These are phyloP conservation scores for Akebia trifoliata DNA, from an alignment of 164 flowering plant genomes.

Conservation along the genomic window DNA sequence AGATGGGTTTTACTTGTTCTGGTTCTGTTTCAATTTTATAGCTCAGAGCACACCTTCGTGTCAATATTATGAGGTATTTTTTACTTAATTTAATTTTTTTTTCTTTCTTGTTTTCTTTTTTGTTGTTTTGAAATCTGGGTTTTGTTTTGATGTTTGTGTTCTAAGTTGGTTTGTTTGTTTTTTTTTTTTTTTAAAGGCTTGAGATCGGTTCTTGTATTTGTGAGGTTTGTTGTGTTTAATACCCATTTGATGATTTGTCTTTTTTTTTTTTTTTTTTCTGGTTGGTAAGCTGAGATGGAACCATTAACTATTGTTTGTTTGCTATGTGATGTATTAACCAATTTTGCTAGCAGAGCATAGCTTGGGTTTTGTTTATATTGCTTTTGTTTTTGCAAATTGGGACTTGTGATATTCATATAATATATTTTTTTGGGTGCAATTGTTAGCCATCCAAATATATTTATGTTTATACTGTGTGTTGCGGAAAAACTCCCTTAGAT, in stretches of 20 bases:
- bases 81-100: constrained; percentile 3
- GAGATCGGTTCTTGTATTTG: not conserved
- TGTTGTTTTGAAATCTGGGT: not conserved
- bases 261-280: not conserved
- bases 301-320: too few species aligned
- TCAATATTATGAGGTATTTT: constrained; percentile 82
- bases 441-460: not conserved
- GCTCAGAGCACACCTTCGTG: constrained; percentile 89
- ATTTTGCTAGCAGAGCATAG: not conserved
- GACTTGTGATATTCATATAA: not conserved
- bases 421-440: not conserved
- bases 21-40: constrained; percentile 13
- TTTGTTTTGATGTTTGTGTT: too few species aligned
- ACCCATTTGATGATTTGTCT: not conserved
- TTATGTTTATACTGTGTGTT: too few species aligned
- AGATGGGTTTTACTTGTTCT: constrained; percentile 1
- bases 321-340: too few species aligned
- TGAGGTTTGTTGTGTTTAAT: constrained; percentile 5
- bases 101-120: not conserved
- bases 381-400: not conserved
- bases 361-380: not conserved
- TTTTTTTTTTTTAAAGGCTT: not conserved
- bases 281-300: too few species aligned
- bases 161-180: not conserved
- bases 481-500: too few species aligned